phyloP scores from a whole-genome alignment of 1,284 basidiomycete genomes.

The Malassezia furfur region DNA sequence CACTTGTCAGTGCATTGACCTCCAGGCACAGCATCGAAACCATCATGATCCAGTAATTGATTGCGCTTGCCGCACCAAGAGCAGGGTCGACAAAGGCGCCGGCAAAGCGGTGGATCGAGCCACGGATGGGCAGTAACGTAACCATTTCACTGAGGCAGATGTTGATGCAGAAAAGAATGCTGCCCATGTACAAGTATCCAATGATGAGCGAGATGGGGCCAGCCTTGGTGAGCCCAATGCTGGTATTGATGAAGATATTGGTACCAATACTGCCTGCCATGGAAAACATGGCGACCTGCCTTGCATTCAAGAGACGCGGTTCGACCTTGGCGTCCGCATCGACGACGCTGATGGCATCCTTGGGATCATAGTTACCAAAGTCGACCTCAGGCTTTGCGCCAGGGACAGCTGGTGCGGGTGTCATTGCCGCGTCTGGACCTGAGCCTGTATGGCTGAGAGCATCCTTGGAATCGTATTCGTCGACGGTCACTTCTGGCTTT shows the following conservation, averaged over 20 bases:
- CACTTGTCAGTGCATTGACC: conserved; percentile 3
- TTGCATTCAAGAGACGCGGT: background rate
- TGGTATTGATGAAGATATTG: conserved; percentile 11
- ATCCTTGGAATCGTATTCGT: too few species aligned
- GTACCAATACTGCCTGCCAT: conserved; percentile 6
- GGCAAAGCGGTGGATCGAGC: conserved; percentile 5
- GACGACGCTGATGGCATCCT: background rate
- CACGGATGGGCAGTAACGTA: conserved; percentile 1
- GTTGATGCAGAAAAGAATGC: conserved; percentile 4
- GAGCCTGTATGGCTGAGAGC: too few species aligned
- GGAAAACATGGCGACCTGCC: conserved; percentile 2
- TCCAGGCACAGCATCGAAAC: conserved; percentile 6
- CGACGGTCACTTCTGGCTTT: too few species aligned
- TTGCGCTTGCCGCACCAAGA: conserved; percentile 2
- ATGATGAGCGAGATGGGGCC: conserved; percentile 7
- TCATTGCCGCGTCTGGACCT: too few species aligned
- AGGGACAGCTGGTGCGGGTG: too few species aligned
- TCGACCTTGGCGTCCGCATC: background rate
- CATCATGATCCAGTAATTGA: conserved; percentile 9
- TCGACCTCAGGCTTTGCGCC: background rate
- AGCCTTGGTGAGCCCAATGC: conserved; percentile 2
- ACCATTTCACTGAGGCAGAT: conserved; percentile 4
- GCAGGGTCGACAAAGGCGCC: conserved; percentile 3
- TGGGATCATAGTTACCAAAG: background rate
- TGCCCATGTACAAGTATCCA: conserved; percentile 1